Evolutionary conservation across 2,329 filamentous ascomycete species (phyloP), one percentile per base, ranked within the genome.

Genomic region (Rutstroemia sp.): DNA sequence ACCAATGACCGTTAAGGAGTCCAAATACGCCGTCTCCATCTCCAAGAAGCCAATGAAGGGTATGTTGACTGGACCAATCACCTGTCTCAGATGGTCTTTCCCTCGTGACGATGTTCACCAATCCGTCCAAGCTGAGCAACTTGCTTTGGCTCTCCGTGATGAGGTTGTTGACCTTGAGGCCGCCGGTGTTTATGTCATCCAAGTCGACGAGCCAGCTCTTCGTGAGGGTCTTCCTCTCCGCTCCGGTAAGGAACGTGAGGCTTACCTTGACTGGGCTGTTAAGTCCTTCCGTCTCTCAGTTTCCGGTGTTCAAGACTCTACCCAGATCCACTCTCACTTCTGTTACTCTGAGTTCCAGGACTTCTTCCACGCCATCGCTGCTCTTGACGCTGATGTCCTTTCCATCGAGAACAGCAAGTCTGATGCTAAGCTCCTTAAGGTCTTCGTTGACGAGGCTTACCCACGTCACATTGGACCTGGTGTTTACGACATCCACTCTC

Each of bases 291-390:
- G 89, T 74, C 89, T 99, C 66, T 86, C 92, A 65, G 95, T 92
- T 68, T 86, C 91, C 60, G 94, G 91, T 74, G 92, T 99, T 60
- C 78, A 91, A 78, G 90, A 99, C 76, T 89, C 87, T 58, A 99
- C 94, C 66, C 94, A 99, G 83, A 96, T 99, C 75, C 94, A 99
- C 87, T 96, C 92, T 63, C 94, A 99, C 83, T 99, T 99, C 89
- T 99, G 94, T 78, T 99, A 99, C 87, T 97, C 94, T 53, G 94
- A 99, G 83, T 99, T 99, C 89, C 94, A 99, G 80, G 94, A 99
- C 82, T 99, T 99, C 84, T 99, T 99, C 91, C 90, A 97, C 78
- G 94, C 94, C 78, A 99, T 99, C 69, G 90, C 94, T 64, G 92
- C 94, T 60, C 87, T 99, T 64, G 94, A 99, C 73, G 92, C 94